Evolutionary conservation across 345 rosid genomes (phyloP), one percentile per base, ranked within the genome.

Genomic region (Lepidium africanum): DNA sequence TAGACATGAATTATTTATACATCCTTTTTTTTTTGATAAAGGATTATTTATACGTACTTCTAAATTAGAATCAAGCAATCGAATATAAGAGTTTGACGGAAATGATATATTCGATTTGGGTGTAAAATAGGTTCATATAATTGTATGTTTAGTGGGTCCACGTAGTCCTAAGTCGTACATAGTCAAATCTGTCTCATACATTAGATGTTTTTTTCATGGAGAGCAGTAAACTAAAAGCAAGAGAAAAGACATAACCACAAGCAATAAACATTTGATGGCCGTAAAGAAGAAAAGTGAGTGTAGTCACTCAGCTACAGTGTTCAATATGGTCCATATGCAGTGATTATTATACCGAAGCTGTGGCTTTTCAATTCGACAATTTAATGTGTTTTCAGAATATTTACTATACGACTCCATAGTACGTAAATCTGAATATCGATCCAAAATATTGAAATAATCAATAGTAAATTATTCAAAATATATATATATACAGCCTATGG

Each of bases 191-290:
- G 39, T 52, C 30, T 36, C 21, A 13, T 14, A 59, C 23, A 15
- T n/a, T 40, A 55, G 21, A 33, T n/a, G n/a, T n/a, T 58, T 37
- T 68, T 17, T 58, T 21, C 23, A 21, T 69, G 11, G 8, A 27
- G 36, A 59, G 42, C 67, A 70, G 67, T 59, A 64, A 40, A 59
- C 43, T 39, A 49, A 41, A 59, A 70, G 67, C 17, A 50, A 59
- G 35, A 59, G 67, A 70, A 50, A 45, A 70, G 60, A 70, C 74
- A 60, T 6, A 66, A 40, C 73, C 73, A 48, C 65, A 57, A 57
- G 62, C 57, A 46, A 57, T 10, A 57, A 36, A 68, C 55, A 57
- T 56, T 68, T 56, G 52, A 45, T 68, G 38, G 46, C 56, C 72
- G 55, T 56, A 57, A 12, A 69, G n/a, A 38, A 14, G 60, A 39